Evolutionary conservation across 192 early-diverging fungal species (phyloP).

Genomic region (Coemansia sp.): DNA sequence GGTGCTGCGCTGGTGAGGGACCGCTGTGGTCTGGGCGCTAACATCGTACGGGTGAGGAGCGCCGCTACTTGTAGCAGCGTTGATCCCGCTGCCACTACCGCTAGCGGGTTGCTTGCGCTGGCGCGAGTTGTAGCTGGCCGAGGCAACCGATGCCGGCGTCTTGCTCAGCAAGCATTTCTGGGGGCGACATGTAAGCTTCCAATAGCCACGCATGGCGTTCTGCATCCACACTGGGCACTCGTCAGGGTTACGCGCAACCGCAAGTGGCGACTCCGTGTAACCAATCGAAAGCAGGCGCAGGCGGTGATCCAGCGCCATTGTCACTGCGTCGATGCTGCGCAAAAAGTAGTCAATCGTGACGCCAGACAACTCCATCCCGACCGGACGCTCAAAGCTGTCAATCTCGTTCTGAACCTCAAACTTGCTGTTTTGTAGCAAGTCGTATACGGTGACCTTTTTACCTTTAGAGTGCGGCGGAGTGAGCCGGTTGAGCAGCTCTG

Average conservation of each 20-base stretch:
- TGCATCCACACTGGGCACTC: conserved; percentile 45
- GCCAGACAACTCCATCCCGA: conserved; percentile 32
- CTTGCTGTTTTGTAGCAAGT: conserved; percentile 45
- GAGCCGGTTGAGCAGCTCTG: conserved; percentile 32
- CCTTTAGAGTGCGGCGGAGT: conserved; percentile 15
- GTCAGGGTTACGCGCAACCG: conserved; percentile 18
- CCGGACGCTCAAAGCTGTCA: conserved; percentile 17
- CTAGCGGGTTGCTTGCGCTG: not conserved
- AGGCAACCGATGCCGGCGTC: not conserved
- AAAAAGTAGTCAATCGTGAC: conserved; percentile 39
- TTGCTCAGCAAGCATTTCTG: conserved; percentile 1
- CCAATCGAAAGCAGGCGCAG: conserved; percentile 33
- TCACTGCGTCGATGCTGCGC: conserved; percentile 46
- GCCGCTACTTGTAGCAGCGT: not conserved
- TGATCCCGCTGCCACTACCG: not conserved
- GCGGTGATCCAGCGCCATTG: conserved; percentile 46
- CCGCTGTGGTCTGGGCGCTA: not conserved
- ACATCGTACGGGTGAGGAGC: not conserved
- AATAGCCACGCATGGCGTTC: conserved; percentile 51
- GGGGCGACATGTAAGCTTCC: conserved; percentile 41
- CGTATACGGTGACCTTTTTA: conserved; percentile 43
- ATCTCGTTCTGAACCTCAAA: conserved; percentile 25
- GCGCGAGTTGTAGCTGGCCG: not conserved
- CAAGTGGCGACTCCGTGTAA: conserved; percentile 24
- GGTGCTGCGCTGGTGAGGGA: not conserved